A percentile compares a stretch with the other conserved stretches of the same genome.
Evolutionary conservation across 2,329 filamentous ascomycete genomes (phyloP).

Genomic region (Cyclaneusma minus): DNA sequence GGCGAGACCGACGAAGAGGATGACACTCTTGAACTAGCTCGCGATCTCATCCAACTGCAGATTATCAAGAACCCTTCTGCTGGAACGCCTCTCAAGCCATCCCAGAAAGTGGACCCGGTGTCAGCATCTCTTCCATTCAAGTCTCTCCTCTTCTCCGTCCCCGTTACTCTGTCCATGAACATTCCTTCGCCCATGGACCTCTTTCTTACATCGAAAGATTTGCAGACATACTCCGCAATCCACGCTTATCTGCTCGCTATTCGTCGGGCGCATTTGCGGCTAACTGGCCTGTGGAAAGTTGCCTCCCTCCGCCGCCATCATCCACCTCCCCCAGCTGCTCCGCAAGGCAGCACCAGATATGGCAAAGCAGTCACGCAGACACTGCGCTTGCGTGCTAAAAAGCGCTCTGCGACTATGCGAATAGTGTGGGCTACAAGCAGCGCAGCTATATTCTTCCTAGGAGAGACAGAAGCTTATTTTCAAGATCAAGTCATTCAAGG

Average conservation of each 20-base stretch:
- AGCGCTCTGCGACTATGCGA: slow-evolving; percentile 53
- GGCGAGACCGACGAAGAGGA: slow-evolving; percentile 50
- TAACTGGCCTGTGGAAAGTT: slow-evolving; percentile 78
- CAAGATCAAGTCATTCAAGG: slow-evolving; percentile 77
- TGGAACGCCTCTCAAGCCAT: slow-evolving; percentile 21
- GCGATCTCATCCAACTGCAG: slow-evolving; percentile 56
- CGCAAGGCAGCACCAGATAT: slow-evolving; percentile 41
- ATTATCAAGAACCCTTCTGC: slow-evolving; percentile 34
- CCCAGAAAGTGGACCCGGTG: slow-evolving; percentile 4
- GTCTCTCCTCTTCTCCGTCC: slow-evolving; percentile 67
- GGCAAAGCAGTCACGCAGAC: slow-evolving; percentile 44
- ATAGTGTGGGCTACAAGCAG: slow-evolving; percentile 82
- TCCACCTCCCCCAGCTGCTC: slow-evolving; percentile 53
- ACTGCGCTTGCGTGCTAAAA: slow-evolving; percentile 47
- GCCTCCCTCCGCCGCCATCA: slow-evolving; percentile 63
- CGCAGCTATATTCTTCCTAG: slow-evolving; percentile 76
- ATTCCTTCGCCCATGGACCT: slow-evolving; percentile 72
- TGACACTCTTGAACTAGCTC: slow-evolving; percentile 69
- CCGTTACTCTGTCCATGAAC: slow-evolving; percentile 54
- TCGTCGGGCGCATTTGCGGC: slow-evolving; percentile 67
- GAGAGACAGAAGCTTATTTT: slow-evolving; percentile 75
- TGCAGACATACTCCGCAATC: slow-evolving; percentile 68
- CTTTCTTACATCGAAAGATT: slow-evolving; percentile 62
- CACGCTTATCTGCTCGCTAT: slow-evolving; percentile 79
- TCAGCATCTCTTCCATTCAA: slow-evolving; percentile 40